Base-by-base conservation (phyloP, 78 protist genomes). In the Dictyostelium citrinum region DNA sequence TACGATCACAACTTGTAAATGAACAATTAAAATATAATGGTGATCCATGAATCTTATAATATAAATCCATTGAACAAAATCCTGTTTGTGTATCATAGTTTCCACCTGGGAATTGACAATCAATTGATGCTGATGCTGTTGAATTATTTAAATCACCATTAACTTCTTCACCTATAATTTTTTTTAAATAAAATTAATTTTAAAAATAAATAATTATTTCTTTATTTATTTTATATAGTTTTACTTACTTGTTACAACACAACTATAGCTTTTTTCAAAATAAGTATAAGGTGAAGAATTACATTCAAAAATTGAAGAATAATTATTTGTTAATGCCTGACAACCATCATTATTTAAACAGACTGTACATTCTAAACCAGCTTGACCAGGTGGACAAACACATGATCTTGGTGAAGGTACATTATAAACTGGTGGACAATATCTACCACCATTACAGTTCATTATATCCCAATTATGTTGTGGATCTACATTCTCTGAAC, bases 1-100 rank as follows among this genome's bases (percentile, higher is more conserved):
- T 80, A 60, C 81, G 55, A 24, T 55, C 27, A 45, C 92, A 85
- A 11, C 45, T 64, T 1, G 8, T 31, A 60, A 85, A 85, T 16
- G 64, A 12, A 61, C 92, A 85, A 60, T 78, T 55, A 20, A 85
- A 85, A 77, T 85, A 85, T n/a, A 85, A 39, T 39, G 92, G 92
- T 27, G 71, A 20, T 37, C 92, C 92, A 12, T 35, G 43, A 9
- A 61, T 45, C 16, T 29, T 39, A 55, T 85, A 85, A 71, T 76
- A 85, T 7, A 85, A 68, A 85, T 85, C 14, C 92, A 85, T 85
- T 9, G 77, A n/a, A 41, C 92, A 85, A 39, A 24, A 27, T 37
- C 84, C 83, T 12, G 9, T 22, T 9, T 29, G 29, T 20, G 46
- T 55, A 24, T 31, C 20, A 43, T 76, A 76, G 11, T 24, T 39